Conservation (phyloP, 176 grass and related monocot genomes). For the Carex parvula region DNA sequence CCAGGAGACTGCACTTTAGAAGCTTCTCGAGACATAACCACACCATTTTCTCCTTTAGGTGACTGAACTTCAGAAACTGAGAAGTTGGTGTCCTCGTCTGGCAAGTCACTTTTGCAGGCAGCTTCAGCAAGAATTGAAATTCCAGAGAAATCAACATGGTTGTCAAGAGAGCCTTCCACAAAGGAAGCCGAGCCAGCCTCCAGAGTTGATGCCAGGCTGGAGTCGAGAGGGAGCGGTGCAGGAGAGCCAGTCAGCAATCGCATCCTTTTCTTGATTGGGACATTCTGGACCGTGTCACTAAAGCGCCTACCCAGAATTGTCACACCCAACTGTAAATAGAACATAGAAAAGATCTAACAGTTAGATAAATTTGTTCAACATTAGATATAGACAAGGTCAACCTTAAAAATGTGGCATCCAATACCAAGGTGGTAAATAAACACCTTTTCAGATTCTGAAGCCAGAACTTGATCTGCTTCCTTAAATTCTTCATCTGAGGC, state of each 20-base stretch:
- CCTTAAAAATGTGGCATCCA: not conserved
- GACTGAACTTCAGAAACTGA: constrained; percentile 30
- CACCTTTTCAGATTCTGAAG: constrained; percentile 92
- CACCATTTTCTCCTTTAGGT: constrained; percentile 36
- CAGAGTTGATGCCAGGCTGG: constrained; percentile 39
- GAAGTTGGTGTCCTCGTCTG: constrained; percentile 28
- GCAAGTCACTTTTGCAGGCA: constrained; percentile 66
- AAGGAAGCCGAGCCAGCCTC: constrained; percentile 33
- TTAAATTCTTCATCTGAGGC: constrained; percentile 32
- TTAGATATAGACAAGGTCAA: not conserved
- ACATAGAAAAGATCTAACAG: constrained; percentile 31
- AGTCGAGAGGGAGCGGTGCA: constrained; percentile 46
- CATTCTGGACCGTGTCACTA: constrained; percentile 55
- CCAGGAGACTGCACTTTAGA: constrained; percentile 12
- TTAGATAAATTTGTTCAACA: not conserved
- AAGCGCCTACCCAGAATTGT: constrained; percentile 86
- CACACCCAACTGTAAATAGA: constrained; percentile 59
- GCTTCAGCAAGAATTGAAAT: constrained; percentile 93
- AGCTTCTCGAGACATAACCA: constrained; percentile 14
- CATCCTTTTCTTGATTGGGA: constrained; percentile 97
- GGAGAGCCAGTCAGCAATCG: constrained; percentile 56
- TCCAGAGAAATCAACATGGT: constrained; percentile 83
- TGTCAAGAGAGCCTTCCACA: constrained; percentile 36
- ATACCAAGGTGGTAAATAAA: not conserved
- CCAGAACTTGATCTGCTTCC: constrained; percentile 34